Evolutionary conservation across 1,284 basidiomycete species (phyloP), one percentile per base, ranked within the genome.

Genomic region (Macrocystidia cucumis): DNA sequence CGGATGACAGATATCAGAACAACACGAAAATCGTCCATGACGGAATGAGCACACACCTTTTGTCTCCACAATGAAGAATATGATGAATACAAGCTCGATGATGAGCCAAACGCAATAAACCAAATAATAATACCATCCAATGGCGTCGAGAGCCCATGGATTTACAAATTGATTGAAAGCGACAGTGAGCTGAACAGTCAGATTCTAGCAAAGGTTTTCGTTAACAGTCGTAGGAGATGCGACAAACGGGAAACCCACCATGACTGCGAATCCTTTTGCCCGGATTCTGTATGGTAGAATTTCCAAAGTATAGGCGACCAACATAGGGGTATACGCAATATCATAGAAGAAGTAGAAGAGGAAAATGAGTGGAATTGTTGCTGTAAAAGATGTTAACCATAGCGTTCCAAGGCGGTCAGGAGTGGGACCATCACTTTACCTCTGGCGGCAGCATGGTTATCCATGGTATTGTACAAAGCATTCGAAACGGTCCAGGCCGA

Each of bases 131-230:
- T 68, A 72, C 79, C 80, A 85, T 14, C 67, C 69, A 11, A 85
- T 69, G 1, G 66, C 65, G n/a, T 66, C 62, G 19, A 86, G 61
- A 1, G 79, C 80, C 60, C 78, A 72, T 3, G 82, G 80, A 51
- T 85, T 85, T 29, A 82, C 70, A 44, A 80, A 84, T 50, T 81
- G 77, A 50, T 83, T 86, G 63, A 84, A 78, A 0, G 72, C 71
- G 17, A 74, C 59, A 0, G 71, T 72, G 11, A 74, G 49, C 47
- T 71, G 72, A 11, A 78, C 63, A 4, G 64, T 63, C 31, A 79
- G 53, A 49, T 77, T 79, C 77, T 79, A 44, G 1, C 32, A 28
- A 22, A 24, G 5, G 11, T 32, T 35, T 41, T 11, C 38, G 28
- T 11, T 9, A 32, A 37, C 27, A 32, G 22, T 13, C n/a, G 12